phyloP scores from a whole-genome alignment of 1,284 basidiomycete species.

The Fomitopsis schrenkii region DNA sequence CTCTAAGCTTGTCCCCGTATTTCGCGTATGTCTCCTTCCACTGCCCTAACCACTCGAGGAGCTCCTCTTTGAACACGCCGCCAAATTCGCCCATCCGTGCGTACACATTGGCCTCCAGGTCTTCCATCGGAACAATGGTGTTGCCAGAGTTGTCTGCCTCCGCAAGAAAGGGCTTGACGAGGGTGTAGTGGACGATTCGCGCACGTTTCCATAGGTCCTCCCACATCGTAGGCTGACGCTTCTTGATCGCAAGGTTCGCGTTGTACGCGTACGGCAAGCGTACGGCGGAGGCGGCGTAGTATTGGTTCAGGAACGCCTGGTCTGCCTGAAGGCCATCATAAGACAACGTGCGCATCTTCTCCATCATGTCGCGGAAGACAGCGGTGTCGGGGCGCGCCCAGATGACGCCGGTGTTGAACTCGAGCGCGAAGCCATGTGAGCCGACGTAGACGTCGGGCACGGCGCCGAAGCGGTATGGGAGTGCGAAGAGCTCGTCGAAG shows the following conservation, averaged over 20 bases:
- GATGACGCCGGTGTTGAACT: conserved; percentile 41
- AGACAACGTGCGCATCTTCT: conserved; percentile 26
- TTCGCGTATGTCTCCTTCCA: conserved; percentile 26
- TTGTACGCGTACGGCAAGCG: conserved; percentile 44
- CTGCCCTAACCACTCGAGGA: conserved; percentile 31
- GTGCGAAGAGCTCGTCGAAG: conserved; percentile 42
- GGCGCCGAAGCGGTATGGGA: conserved; percentile 40
- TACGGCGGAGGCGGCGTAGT: conserved; percentile 35
- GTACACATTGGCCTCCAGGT: conserved; percentile 21
- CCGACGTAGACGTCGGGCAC: conserved; percentile 37
- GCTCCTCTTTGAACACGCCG: conserved; percentile 29
- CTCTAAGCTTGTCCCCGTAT: conserved; percentile 13
- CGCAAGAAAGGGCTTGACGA: conserved; percentile 36
- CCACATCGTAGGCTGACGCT: conserved; percentile 32
- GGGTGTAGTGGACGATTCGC: conserved; percentile 38
- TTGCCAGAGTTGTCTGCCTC: conserved; percentile 12
- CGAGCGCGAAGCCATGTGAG: conserved; percentile 31
- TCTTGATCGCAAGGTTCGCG: conserved; percentile 42
- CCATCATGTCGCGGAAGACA: conserved; percentile 31
- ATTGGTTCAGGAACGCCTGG: conserved; percentile 42
- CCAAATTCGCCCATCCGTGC: conserved; percentile 15
- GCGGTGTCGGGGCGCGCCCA: conserved; percentile 30
- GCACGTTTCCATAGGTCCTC: conserved; percentile 29
- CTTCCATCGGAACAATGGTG: conserved; percentile 21
- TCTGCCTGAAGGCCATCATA: conserved; percentile 34